phyloP scores from a whole-genome alignment of 2,329 filamentous ascomycete species.

The Colletotrichum noveboracense region DNA sequence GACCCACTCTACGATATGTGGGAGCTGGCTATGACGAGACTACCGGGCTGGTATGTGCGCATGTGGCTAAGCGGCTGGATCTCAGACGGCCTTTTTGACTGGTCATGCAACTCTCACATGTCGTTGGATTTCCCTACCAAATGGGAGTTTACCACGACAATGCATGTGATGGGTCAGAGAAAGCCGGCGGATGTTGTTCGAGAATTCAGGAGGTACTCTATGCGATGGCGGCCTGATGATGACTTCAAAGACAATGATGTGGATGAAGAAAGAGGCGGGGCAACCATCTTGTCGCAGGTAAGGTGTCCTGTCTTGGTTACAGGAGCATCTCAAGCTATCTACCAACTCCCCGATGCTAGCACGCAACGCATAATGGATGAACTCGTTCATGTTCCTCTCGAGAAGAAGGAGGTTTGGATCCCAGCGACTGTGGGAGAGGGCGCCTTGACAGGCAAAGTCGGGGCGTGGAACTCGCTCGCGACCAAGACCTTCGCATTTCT shows the following conservation, averaged over 20 bases:
- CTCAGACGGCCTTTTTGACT: neutral
- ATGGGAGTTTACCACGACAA: neutral
- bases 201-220: neutral
- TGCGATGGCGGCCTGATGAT: neutral
- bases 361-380: neutral
- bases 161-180: neutral
- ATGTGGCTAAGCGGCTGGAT: neutral
- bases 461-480: neutral
- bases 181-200: neutral
- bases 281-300: neutral
- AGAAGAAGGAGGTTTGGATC: neutral
- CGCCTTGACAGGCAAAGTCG: neutral
- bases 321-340: neutral
- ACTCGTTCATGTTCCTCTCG: neutral
- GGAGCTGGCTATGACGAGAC: conserved; percentile 19
- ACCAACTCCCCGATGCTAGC: neutral
- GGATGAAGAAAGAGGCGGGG: neutral
- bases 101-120: neutral
- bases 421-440: neutral
- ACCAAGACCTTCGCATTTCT: neutral
- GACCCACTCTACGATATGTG: conserved; percentile 41
- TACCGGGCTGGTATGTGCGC: neutral
- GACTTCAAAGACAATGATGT: neutral
- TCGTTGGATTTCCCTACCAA: neutral
- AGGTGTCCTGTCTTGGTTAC: neutral